Evolutionary conservation across 2,329 filamentous ascomycete species (phyloP).

Genomic region (Hymenoscyphus scutula): DNA sequence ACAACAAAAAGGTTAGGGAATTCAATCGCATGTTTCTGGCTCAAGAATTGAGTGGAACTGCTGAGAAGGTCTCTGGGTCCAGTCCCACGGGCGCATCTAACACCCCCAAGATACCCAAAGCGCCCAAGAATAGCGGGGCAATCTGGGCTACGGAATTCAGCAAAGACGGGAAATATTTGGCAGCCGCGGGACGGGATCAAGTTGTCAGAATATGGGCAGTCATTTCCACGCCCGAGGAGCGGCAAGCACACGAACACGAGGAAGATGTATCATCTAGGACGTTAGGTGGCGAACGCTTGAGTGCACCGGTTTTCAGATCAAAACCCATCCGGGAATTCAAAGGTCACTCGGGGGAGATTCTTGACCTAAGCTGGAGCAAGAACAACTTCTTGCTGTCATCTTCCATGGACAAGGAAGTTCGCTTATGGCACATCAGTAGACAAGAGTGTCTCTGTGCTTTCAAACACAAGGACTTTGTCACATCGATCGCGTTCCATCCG

Average conservation of each 20-base stretch:
- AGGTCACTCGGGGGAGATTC: constrained; percentile 79
- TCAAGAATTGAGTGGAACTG: constrained; percentile 75
- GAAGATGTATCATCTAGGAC: constrained; percentile 49
- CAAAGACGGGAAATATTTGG: constrained; percentile 84
- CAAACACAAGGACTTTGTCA: constrained; percentile 92
- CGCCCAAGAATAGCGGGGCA: constrained; percentile 51
- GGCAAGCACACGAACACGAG: constrained; percentile 69
- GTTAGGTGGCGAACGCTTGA: constrained; percentile 63
- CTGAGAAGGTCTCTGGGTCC: constrained; percentile 25
- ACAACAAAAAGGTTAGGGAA: constrained; percentile 76
- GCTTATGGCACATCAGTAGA: constrained; percentile 86
- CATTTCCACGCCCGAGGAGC: constrained; percentile 76
- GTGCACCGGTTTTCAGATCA: constrained; percentile 83
- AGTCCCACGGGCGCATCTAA: constrained; percentile 33
- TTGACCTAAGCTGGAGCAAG: constrained; percentile 97
- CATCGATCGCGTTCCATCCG: constrained; percentile 91
- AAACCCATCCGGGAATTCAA: constrained; percentile 76
- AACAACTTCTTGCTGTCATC: constrained; percentile 96
- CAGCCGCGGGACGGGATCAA: constrained; percentile 86
- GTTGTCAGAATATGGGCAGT: constrained; percentile 87
- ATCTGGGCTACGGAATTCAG: constrained; percentile 95
- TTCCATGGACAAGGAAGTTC: constrained; percentile 96
- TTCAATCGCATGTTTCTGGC: constrained; percentile 89
- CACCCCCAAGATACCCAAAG: constrained; percentile 28
- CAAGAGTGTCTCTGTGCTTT: constrained; percentile 88